Evolutionary conservation across 2,329 filamentous ascomycete species (phyloP).

Genomic region (Penicillium sp.): DNA sequence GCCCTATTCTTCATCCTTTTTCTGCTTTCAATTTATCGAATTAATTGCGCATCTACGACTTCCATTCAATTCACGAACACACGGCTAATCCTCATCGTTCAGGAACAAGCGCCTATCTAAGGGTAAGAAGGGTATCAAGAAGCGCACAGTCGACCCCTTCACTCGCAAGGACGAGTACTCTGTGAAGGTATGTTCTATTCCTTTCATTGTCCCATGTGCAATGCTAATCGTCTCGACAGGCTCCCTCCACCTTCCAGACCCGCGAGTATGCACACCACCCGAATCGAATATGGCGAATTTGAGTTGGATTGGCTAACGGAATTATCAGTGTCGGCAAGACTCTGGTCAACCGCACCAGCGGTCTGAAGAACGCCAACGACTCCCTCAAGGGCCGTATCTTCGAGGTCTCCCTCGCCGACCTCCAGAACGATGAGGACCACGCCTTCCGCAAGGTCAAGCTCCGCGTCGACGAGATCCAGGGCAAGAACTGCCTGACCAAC

Average conservation of each 20-base stretch:
- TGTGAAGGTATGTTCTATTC: conserved; percentile 62
- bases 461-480: conserved; percentile 95
- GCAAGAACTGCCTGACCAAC: conserved; percentile 99
- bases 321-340: conserved; percentile 88
- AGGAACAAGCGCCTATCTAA: conserved; percentile 99
- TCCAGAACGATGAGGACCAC: conserved; percentile 99
- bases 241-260: conserved; percentile 87
- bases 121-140: conserved; percentile 99
- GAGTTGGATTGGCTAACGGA: conserved; percentile 14
- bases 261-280: conserved; percentile 68
- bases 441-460: conserved; percentile 99
- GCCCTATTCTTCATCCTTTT: conserved; percentile 6
- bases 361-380: conserved; percentile 99
- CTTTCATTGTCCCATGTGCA: background rate
- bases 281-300: conserved; percentile 1
- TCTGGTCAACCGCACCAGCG: conserved; percentile 96
- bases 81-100: conserved; percentile 15
- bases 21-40: conserved; percentile 6
- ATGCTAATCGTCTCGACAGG: conserved; percentile 44
- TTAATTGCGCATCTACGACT: conserved; percentile 2
- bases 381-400: conserved; percentile 97
- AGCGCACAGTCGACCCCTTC: conserved; percentile 97
- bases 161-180: conserved; percentile 98
- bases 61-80: conserved; percentile 7
- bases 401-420: conserved; percentile 96